Conservation (phyloP, 768 basidiomycete genomes). For the Hericium rajendrae region DNA sequence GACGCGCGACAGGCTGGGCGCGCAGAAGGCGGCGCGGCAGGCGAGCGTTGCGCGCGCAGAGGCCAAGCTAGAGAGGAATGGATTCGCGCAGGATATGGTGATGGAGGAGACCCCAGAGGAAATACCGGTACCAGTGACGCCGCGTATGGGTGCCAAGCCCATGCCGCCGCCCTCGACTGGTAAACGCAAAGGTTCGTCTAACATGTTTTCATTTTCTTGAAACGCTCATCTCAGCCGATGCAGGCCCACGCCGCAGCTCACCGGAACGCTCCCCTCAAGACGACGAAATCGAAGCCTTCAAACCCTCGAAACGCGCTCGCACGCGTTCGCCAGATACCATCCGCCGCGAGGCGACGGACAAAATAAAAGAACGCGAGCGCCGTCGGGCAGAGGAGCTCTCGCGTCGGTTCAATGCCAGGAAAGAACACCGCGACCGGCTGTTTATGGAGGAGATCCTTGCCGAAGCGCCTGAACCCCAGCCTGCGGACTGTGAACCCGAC, state of each 20-base stretch:
- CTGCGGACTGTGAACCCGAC: neutral
- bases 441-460: slow-evolving; percentile 31
- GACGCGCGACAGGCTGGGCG: neutral
- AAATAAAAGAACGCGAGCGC: slow-evolving; percentile 30
- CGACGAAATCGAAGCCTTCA: neutral
- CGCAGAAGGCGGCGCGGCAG: neutral
- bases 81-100: neutral
- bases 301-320: slow-evolving; percentile 38
- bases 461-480: slow-evolving; percentile 12
- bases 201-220: neutral
- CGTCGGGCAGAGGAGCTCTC: slow-evolving; percentile 30
- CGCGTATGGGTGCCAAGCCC: neutral
- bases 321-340: slow-evolving; percentile 35
- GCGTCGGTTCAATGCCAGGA: slow-evolving; percentile 20
- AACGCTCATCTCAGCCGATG: neutral
- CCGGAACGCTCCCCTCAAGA: neutral
- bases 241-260: neutral
- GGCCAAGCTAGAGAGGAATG: neutral
- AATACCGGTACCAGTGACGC: neutral
- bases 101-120: neutral
- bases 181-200: slow-evolving; percentile 1
- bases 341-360: slow-evolving; percentile 30
- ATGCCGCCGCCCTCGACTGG: slow-evolving; percentile 1
- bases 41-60: neutral
- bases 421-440: neutral